A percentile compares a stretch with the other conserved stretches of the same genome.
These are phyloP conservation scores for Rhizophora mangle DNA, from an alignment of 345 rosid genomes.

Conservation along the genomic window DNA sequence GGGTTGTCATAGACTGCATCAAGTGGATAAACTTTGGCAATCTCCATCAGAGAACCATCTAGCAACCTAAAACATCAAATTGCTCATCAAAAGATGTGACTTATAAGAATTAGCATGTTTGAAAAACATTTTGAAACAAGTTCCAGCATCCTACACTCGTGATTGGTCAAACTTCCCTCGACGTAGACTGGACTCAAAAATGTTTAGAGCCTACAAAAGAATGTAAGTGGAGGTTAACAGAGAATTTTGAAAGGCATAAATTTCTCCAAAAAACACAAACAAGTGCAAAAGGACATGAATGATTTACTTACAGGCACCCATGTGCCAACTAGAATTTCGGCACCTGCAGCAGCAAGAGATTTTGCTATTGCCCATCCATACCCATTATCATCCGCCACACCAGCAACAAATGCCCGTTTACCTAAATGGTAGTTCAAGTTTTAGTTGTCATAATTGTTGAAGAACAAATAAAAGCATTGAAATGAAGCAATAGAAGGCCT, in stretches of 20 bases:
- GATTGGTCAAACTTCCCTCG: conserved; percentile 94
- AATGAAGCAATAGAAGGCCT: background rate
- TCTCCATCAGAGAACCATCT: conserved; percentile 89
- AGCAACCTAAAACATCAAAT: conserved; percentile 57
- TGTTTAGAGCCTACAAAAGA: conserved; percentile 76
- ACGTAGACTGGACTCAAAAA: conserved; percentile 85
- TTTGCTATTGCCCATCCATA: conserved; percentile 99
- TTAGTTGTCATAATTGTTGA: background rate
- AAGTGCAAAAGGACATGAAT: background rate
- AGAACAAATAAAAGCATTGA: background rate
- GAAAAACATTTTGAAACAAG: conserved; percentile 1
- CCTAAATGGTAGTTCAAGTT: conserved; percentile 37
- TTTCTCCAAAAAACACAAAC: background rate
- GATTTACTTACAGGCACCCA: conserved; percentile 89
- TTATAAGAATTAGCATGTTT: background rate
- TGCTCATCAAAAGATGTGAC: conserved; percentile 2
- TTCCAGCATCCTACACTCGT: conserved; percentile 61
- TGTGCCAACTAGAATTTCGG: conserved; percentile 93
- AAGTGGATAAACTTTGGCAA: conserved; percentile 81
- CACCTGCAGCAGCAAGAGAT: conserved; percentile 98
- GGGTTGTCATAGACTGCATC: conserved; percentile 86
- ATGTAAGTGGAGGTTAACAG: conserved; percentile 11
- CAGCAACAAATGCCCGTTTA: conserved; percentile 94
- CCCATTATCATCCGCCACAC: conserved; percentile 95
- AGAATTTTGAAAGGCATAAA: background rate